Base-by-base conservation (phyloP, 495 filamentous ascomycete genomes). In the Podospora bellae-mahoneyi region DNA sequence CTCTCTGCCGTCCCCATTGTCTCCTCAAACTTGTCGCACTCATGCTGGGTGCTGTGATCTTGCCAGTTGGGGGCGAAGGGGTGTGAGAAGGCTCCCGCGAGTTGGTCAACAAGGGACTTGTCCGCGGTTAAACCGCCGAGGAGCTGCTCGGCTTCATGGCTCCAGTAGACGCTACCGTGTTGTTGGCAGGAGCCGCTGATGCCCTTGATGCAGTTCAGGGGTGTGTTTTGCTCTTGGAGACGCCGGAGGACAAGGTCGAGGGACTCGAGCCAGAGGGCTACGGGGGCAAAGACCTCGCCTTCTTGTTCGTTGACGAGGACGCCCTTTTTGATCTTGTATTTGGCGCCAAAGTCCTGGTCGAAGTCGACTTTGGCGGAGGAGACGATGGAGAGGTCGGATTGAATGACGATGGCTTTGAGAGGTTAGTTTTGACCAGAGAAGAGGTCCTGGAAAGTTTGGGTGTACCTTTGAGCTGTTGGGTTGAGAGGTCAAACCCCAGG, bases 51-150 rank as follows among this genome's bases (percentile, higher is more conserved):
- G 77, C 92, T 96, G 59, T 92, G 87, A 77, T 99, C 95, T 78
- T 98, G 95, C 95, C 95, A 99, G 79, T 98, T 99, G 7, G 95
- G 95, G 66, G 90, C 93, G 79, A 86, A 93, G 7, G 90, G 89
- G 77, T 96, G 91, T 6, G 92, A 91, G 75, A 99, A 96, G 0
- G 90, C 92, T 1, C 78, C 79, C 15, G 79, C 78, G 10, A 94
- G 78, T 78, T 95, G 91, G 57, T 90, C 86, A 54, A 92, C 85
- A 26, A 94, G 80, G 1, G 80, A 72, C 75, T 84, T 86, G 54
- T 76, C 78, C 4, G 84, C 68, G 71, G 93, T 83, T 26, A 98
- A 80, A 18, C 71, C 82, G 7, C 72, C 77, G 57, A 98, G 82
- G 26, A 90, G 71, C 5, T 71, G 62, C 75, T 93, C 91, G n/a